Base-by-base conservation (phyloP, 768 basidiomycete genomes). In the Rhodosporidiobolus odoratus region DNA sequence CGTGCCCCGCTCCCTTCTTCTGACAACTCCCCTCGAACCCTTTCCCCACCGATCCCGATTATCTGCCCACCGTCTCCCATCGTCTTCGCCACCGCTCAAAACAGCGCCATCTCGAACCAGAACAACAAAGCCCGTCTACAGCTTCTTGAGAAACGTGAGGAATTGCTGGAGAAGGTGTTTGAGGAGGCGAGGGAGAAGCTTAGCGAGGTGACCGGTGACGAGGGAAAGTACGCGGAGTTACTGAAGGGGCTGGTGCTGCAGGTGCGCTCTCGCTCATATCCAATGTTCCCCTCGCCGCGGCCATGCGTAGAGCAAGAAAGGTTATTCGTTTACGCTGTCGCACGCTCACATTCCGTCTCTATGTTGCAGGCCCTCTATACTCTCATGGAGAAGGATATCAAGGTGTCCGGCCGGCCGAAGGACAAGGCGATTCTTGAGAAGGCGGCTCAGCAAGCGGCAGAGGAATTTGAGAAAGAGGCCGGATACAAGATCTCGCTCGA, bases 41-140 rank as follows among this genome's bases (percentile, higher is more conserved):
- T 21, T 43, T 21, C 21, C 43, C 40, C 35, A 8, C 62, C 59
- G 9, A 30, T 34, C 52, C 15, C 19, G 47, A 1, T 19, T 34
- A n/a, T 34, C 25, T 35, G 25, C 52, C 2, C 23, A 25, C 23
- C n/a, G 13, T n/a, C 59, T 48, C 30, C 27, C 34, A 27, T 1
- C 41, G 21, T 41, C 35, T 37, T 34, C 0, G 21, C 58, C 30
- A 25, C n/a, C 52, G 21, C 58, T 41, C 27, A 0, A 27, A 30
- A 45, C 76, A 98, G 95, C 75, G 88, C 93, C 13, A 91, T 95
- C 79, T 98, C 95, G 10, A 97, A 91, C 34, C 84, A 95, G 71
- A 96, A 93, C 75, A 99, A 98, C 84, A 93, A 91, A 78, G 92
- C 94, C 21, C 91, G 96, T 43, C 85, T 99, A 75, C 87, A 85